Conservation (phyloP, 2,329 filamentous ascomycete genomes). For the Kalaharituber pfeilii region DNA sequence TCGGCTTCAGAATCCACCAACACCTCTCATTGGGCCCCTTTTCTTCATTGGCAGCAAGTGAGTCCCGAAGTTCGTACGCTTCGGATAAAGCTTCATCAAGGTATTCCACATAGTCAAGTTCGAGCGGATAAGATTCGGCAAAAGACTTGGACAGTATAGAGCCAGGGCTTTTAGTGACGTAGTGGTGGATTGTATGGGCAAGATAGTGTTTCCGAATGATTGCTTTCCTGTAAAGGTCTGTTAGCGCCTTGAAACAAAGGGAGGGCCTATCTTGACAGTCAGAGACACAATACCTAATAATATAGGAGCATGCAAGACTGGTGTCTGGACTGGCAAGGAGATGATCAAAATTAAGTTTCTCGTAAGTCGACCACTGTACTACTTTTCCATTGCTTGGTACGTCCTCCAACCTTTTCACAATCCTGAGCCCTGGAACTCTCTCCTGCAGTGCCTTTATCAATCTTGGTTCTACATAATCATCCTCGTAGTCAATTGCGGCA, state of each 20-base stretch:
- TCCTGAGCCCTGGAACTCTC: constrained; percentile 27
- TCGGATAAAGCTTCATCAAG: constrained; percentile 84
- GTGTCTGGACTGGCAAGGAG: constrained; percentile 39
- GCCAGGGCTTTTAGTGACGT: constrained; percentile 65
- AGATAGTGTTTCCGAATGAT: constrained; percentile 93
- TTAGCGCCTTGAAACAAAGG: background rate
- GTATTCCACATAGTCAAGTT: constrained; percentile 93
- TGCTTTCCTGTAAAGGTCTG: constrained; percentile 42
- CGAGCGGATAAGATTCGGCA: constrained; percentile 66
- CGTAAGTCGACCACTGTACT: constrained; percentile 73
- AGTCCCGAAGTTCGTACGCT: constrained; percentile 69
- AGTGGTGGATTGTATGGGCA: constrained; percentile 63
- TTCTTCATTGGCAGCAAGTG: constrained; percentile 50
- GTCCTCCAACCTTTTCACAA: constrained; percentile 22
- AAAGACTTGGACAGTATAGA: constrained; percentile 53
- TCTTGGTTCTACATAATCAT: constrained; percentile 74
- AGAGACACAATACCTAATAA: constrained; percentile 45
- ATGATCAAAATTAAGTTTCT: constrained; percentile 68
- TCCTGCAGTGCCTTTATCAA: constrained; percentile 53
- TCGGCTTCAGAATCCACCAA: constrained; percentile 97
- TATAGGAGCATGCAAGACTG: constrained; percentile 67
- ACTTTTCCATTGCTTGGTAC: constrained; percentile 28
- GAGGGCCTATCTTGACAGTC: background rate
- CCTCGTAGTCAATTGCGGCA: constrained; percentile 67
- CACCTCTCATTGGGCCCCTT: constrained; percentile 35